phyloP scores from a whole-genome alignment of 202 grass and related monocot genomes.

The Setaria viridis region DNA sequence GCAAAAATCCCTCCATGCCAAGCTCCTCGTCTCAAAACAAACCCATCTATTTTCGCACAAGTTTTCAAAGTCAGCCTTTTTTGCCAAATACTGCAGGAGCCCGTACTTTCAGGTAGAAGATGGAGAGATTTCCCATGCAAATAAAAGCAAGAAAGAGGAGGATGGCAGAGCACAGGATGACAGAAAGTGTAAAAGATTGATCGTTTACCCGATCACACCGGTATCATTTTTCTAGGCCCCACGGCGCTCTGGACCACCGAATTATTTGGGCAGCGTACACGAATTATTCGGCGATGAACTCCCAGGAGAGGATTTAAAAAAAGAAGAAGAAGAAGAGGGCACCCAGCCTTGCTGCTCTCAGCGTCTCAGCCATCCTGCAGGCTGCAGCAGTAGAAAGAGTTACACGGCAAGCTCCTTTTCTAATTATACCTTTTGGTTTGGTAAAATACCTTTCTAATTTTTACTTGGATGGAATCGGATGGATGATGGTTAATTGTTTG shows the following conservation, averaged over 20 bases:
- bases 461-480: background rate
- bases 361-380: background rate
- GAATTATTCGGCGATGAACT: background rate
- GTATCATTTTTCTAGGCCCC: conserved; percentile 37
- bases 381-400: background rate
- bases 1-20: background rate
- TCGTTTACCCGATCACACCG: conserved; percentile 25
- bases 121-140: background rate
- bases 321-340: background rate
- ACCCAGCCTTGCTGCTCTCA: background rate
- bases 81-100: background rate
- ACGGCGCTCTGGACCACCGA: conserved; percentile 19
- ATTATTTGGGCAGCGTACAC: background rate
- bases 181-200: background rate
- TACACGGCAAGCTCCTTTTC: background rate
- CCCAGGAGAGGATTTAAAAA: too few species aligned
- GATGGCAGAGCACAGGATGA: background rate
- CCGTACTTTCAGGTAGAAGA: background rate
- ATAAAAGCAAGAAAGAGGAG: background rate
- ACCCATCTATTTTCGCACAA: background rate
- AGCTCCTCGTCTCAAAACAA: background rate
- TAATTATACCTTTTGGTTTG: too few species aligned
- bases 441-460: background rate
- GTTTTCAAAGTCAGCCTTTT: background rate
- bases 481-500: conserved; percentile 25